phyloP scores from a whole-genome alignment of 331 rosid species.

The Rhamnella rubrinervis region DNA sequence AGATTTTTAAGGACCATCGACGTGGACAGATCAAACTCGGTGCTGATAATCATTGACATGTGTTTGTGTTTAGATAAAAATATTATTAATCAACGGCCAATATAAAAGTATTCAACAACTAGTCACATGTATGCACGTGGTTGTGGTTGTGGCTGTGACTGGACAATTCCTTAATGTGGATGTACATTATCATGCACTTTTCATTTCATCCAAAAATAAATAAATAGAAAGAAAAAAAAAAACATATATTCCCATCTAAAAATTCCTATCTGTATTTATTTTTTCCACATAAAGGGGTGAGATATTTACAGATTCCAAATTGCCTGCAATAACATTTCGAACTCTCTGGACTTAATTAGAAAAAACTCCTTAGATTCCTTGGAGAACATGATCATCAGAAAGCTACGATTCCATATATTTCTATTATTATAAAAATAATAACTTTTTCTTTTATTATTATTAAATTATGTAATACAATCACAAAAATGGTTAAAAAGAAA shows the following conservation, averaged over 20 bases:
- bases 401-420: not conserved
- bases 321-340: constrained; percentile 21
- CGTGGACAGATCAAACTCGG: too few species aligned
- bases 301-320: constrained; percentile 6
- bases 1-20: too few species aligned
- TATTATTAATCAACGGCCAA: not conserved
- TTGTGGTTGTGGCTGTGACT: not conserved
- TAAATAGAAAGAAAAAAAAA: too few species aligned
- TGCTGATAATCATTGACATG: too few species aligned
- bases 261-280: not conserved
- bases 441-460: not conserved
- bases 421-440: not conserved
- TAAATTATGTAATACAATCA: constrained; percentile 1
- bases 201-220: not conserved
- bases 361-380: not conserved
- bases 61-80: not conserved
- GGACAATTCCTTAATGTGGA: not conserved
- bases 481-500: not conserved
- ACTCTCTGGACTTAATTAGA: constrained; percentile 23
- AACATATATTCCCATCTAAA: too few species aligned
- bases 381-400: not conserved
- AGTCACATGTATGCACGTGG: constrained; percentile 25
- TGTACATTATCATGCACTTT: not conserved
- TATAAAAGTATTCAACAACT: not conserved
- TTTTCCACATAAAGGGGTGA: too few species aligned